Evolutionary conservation across 495 filamentous ascomycete genomes (phyloP), one percentile per base, ranked within the genome.

Genomic region (Cairneyella variabilis): DNA sequence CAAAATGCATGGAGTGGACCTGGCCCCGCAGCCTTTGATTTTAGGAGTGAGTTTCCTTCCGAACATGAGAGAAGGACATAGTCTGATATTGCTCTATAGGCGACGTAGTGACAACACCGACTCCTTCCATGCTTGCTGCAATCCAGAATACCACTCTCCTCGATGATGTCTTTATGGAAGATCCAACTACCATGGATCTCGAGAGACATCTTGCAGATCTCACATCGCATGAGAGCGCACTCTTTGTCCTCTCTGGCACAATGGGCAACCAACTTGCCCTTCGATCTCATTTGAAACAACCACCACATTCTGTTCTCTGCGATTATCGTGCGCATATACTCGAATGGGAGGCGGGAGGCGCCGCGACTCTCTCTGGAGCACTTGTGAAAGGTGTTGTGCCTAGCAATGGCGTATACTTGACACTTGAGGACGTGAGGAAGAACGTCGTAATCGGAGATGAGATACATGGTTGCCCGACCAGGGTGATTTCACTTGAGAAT

Each of bases 31-130:
- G 78, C 81, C 43, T 85, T 82, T 61, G 85, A 89, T 53, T 76
- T 89, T 55, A 66, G 70, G 21, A 69, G 60, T 57, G 47, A 4
- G 53, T 53, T 14, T 37, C 16, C 9, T 21, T 17, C 44, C 12
- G 14, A 65, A 58, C 28, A 9, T 38, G 1, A 17, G 23, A 1
- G 26, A 25, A 21, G 8, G 2, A 2, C 20, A 7, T 32, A 14
- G 5, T 21, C 18, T 25, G 23, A 40, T 7, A 56, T 27, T 36
- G 21, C 21, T 11, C 12, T 22, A n/a, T 64, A 82, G 60, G 79
- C 68, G 91, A 97, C 63, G 88, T 86, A 21, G 80, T 91, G 71
- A 97, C 92, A 7, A 91, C 89, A 0, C 91, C 92, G 1, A 95
- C 90, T 34, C 47, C 75, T 3, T 78, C 83, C 10, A 96, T 96